Base-by-base conservation (phyloP, 805 yeast genomes). In the Suhomyces sp. region DNA sequence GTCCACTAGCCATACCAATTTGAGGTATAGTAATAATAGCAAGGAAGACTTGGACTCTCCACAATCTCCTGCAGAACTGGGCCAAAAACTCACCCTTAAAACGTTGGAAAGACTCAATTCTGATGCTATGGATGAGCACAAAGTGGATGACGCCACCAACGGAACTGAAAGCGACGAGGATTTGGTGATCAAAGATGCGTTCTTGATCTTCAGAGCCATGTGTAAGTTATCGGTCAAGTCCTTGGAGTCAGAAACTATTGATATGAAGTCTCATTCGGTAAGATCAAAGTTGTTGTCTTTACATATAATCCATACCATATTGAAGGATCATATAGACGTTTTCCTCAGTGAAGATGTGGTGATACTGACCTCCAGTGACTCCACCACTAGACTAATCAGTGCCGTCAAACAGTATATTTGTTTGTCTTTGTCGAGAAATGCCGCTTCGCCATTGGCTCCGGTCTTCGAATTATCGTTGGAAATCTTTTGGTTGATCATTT, bases 401-500 rank as follows among this genome's bases (percentile, higher is more conserved):
- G 90, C 97, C 0, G 81, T 90, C 27, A 83, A 92, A 65, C 96
- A 90, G 65, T 91, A 91, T 61, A 66, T 94, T 31, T 88, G 97
- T 63, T 77, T 90, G 45, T 80, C 92, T 1, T 77, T 94, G 49
- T 87, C 97, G 1, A 82, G 96, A 67, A 94, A 96, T 71, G 96
- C 97, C 0, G 93, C 97, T 0, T 89, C 96, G 12, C 87, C 94
- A 4, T 75, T 90, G 45, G 88, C 97, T 0, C 93, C 97, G 2
- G 94, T 94, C 7, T 94, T 88, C 68, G 97, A 93, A 65, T 82
- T 93, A 8, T 85, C 96, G 4, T 78, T 93, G 41, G 98, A 94
- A 69, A 92, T 96, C 15, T 91, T 91, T 73, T 94, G 97, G 97
- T 74, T 93, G 42, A 76, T 94, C 60, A 77, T 93, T 41, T 83